These are phyloP conservation scores for Galerina sulciceps DNA, from an alignment of 768 basidiomycete species.

Conservation along the genomic window DNA sequence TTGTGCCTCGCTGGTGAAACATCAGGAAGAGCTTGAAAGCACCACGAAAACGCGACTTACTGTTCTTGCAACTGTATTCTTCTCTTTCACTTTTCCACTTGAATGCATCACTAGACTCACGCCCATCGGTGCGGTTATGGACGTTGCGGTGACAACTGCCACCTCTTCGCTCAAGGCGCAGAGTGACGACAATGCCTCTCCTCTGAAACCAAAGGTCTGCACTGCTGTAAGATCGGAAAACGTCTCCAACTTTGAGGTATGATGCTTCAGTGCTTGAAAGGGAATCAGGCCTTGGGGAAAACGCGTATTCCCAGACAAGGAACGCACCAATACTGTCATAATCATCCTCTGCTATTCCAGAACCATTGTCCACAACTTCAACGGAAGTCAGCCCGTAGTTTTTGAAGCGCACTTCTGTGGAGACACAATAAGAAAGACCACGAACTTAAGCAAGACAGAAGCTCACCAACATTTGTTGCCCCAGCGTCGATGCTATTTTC, in stretches of 20 bases:
- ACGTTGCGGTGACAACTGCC: slow-evolving; percentile 74
- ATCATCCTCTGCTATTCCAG: slow-evolving; percentile 79
- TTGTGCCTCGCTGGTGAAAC: slow-evolving; percentile 82
- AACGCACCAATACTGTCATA: slow-evolving; percentile 76
- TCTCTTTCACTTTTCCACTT: slow-evolving; percentile 61
- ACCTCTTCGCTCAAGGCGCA: slow-evolving; percentile 82
- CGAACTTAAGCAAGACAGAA: not conserved
- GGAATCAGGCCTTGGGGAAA: not conserved
- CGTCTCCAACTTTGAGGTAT: slow-evolving; percentile 88
- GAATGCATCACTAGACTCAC: slow-evolving; percentile 74
- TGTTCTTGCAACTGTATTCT: slow-evolving; percentile 75
- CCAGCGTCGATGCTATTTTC: slow-evolving; percentile 97
- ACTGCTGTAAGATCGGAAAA: slow-evolving; percentile 77
- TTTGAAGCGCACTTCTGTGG: slow-evolving; percentile 85
- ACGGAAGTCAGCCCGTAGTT: slow-evolving; percentile 82
- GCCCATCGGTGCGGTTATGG: slow-evolving; percentile 75
- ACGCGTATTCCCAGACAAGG: not conserved
- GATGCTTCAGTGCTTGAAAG: slow-evolving; percentile 78
- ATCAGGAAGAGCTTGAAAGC: not conserved
- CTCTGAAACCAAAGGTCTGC: slow-evolving; percentile 90
- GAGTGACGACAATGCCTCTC: slow-evolving; percentile 93
- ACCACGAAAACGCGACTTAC: slow-evolving; percentile 39
- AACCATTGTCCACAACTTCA: slow-evolving; percentile 93
- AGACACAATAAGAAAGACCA: not conserved
- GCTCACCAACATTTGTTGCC: slow-evolving; percentile 81